Evolutionary conservation across 2,329 filamentous ascomycete genomes (phyloP).

Genomic region (Hymenoscyphus salicellus): DNA sequence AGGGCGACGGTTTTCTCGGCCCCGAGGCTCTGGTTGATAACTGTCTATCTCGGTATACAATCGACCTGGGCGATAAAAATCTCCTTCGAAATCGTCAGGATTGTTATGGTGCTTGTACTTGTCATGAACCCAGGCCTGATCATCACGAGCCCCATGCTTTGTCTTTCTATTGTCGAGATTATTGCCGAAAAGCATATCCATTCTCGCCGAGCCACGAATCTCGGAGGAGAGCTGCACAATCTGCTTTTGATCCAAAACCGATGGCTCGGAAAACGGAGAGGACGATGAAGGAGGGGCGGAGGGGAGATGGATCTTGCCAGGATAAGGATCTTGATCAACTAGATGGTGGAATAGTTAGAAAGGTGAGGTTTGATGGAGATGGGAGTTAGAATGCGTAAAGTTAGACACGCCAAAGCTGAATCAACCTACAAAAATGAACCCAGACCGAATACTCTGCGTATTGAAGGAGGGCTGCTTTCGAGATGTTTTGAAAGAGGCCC

Average conservation of each 20-base stretch:
- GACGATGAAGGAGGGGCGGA: neutral
- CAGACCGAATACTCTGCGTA: neutral
- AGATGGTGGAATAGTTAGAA: neutral
- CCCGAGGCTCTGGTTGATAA: neutral
- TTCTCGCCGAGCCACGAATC: slow-evolving; percentile 2
- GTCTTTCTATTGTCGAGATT: neutral
- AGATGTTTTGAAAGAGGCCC: neutral
- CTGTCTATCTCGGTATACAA: too few relatives aligned
- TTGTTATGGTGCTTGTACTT: neutral
- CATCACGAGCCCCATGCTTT: neutral
- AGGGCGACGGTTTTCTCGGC: neutral
- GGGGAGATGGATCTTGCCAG: neutral
- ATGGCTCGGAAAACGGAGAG: neutral
- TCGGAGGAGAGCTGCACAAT: neutral
- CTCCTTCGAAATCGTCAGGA: too few relatives aligned
- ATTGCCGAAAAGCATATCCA: slow-evolving; percentile 8
- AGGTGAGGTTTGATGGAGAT: neutral
- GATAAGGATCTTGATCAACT: neutral
- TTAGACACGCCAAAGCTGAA: neutral
- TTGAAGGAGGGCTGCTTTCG: neutral
- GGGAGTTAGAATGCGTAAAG: neutral
- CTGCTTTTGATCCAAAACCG: neutral
- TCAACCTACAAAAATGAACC: neutral
- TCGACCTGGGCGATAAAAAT: too few relatives aligned
- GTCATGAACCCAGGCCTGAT: slow-evolving; percentile 5